phyloP scores from a whole-genome alignment of 2,329 filamentous ascomycete species.

The Beauveria medogensis region DNA sequence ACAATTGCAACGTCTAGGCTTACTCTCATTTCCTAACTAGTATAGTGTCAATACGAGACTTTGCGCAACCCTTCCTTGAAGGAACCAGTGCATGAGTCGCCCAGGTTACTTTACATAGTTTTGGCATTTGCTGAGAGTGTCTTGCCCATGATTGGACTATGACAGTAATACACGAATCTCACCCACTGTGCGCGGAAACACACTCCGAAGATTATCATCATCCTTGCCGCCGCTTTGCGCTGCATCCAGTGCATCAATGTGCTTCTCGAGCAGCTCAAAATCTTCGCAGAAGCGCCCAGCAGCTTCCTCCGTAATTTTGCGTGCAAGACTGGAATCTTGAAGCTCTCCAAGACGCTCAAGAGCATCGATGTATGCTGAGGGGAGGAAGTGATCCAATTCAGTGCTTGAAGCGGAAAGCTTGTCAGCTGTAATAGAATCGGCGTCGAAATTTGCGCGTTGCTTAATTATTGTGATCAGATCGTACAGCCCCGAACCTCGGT shows the following conservation, averaged over 20 bases:
- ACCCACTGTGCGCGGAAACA: constrained; percentile 52
- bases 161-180: constrained; percentile 54
- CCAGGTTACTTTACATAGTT: not conserved
- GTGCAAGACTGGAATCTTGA: constrained; percentile 62
- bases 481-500: constrained; percentile 65
- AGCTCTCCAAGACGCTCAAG: constrained; percentile 71
- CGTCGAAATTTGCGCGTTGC: not conserved
- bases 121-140: not conserved
- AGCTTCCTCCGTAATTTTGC: constrained; percentile 72
- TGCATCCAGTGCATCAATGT: constrained; percentile 37
- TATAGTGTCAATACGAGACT: not conserved
- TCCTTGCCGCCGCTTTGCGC: constrained; percentile 17
- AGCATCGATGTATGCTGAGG: constrained; percentile 87
- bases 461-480: constrained; percentile 45
- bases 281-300: constrained; percentile 77
- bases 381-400: constrained; percentile 79
- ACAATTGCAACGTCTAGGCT: not conserved
- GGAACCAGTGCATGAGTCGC: not conserved
- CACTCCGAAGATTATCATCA: constrained; percentile 20
- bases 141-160: constrained; percentile 18
- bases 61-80: not conserved
- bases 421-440: constrained; percentile 36
- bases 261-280: constrained; percentile 57
- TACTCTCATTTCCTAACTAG: not conserved
- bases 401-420: constrained; percentile 62